A percentile compares a stretch with the other conserved stretches of the same genome.
These are phyloP conservation scores for Lactarius pseudohatsudake DNA, from an alignment of 768 basidiomycete species.

Conservation along the genomic window DNA sequence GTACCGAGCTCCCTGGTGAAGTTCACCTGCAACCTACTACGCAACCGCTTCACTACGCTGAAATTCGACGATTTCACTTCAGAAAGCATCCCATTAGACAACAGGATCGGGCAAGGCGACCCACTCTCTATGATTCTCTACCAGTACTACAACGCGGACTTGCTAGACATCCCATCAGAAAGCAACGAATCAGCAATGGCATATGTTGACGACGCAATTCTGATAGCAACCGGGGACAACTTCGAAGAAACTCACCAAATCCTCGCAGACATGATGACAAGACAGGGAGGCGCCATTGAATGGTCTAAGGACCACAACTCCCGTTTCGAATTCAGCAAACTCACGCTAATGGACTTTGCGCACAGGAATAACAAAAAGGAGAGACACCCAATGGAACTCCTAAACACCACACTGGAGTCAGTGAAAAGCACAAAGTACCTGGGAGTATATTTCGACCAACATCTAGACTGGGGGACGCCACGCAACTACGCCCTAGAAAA, in stretches of 20 bases:
- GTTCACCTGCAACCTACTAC: too few relatives aligned
- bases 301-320: not conserved
- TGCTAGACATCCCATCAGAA: not conserved
- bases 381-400: not conserved
- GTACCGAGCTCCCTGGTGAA: too few relatives aligned
- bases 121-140: not conserved
- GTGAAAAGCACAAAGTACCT: not conserved
- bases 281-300: not conserved
- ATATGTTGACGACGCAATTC: slow-evolving; percentile 3
- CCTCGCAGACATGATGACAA: not conserved
- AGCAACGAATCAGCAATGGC: not conserved
- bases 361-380: not conserved
- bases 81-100: not conserved
- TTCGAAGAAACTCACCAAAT: slow-evolving; percentile 27
- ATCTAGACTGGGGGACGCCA: slow-evolving; percentile 4
- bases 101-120: slow-evolving; percentile 10
- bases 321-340: slow-evolving; percentile 6
- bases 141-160: slow-evolving; percentile 15
- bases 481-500: too few relatives aligned
- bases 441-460: slow-evolving; percentile 3
- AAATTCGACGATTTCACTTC: not conserved
- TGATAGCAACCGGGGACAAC: slow-evolving; percentile 32
- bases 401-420: rapidly evolving
- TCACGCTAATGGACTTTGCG: slow-evolving; percentile 8
- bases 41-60: not conserved